Percentiles rank a stretch among this genome's conserved stretches.
Conservation (phyloP, 2,329 filamentous ascomycete genomes). For the Gremmenia infestans region DNA sequence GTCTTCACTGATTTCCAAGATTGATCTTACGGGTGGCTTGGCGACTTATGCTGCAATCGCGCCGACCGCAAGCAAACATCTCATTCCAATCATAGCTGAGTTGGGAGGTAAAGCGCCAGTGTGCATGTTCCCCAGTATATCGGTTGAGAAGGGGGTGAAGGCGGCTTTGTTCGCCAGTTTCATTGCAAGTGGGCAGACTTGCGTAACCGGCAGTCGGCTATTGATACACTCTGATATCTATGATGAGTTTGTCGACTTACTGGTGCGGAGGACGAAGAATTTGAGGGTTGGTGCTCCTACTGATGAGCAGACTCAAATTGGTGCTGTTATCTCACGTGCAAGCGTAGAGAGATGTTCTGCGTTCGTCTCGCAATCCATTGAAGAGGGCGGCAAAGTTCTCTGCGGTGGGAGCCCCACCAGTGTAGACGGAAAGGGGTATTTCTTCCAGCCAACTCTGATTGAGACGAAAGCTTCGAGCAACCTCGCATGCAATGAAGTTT, state of each 20-base stretch:
- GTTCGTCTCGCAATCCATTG: slow-evolving; percentile 27
- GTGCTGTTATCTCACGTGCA: slow-evolving; percentile 60
- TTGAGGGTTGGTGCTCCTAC: slow-evolving; percentile 50
- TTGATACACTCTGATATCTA: slow-evolving; percentile 43
- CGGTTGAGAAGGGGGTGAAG: slow-evolving; percentile 58
- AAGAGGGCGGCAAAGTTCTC: slow-evolving; percentile 37
- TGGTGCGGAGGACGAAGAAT: slow-evolving; percentile 37
- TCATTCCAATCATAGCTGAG: slow-evolving; percentile 66
- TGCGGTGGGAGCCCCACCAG: slow-evolving; percentile 46
- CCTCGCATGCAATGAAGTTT: slow-evolving; percentile 82
- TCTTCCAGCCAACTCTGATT: slow-evolving; percentile 83
- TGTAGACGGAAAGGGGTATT: slow-evolving; percentile 56
- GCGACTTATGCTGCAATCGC: slow-evolving; percentile 61
- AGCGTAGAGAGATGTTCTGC: slow-evolving; percentile 48
- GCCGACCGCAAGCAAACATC: slow-evolving; percentile 51
- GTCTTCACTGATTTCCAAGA: slow-evolving; percentile 57
- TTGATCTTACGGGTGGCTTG: slow-evolving; percentile 64
- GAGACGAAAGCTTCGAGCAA: slow-evolving; percentile 77
- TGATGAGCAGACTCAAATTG: slow-evolving; percentile 50
- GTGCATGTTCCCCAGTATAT: slow-evolving; percentile 57
- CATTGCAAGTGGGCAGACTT: slow-evolving; percentile 51
- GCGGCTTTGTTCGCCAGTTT: slow-evolving; percentile 41
- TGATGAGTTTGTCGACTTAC: slow-evolving; percentile 31
- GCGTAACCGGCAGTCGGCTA: slow-evolving; percentile 49
- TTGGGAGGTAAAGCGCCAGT: slow-evolving; percentile 63